These are phyloP conservation scores for Hypholoma sublateritium DNA, from an alignment of 768 basidiomycete species.

Conservation along the genomic window DNA sequence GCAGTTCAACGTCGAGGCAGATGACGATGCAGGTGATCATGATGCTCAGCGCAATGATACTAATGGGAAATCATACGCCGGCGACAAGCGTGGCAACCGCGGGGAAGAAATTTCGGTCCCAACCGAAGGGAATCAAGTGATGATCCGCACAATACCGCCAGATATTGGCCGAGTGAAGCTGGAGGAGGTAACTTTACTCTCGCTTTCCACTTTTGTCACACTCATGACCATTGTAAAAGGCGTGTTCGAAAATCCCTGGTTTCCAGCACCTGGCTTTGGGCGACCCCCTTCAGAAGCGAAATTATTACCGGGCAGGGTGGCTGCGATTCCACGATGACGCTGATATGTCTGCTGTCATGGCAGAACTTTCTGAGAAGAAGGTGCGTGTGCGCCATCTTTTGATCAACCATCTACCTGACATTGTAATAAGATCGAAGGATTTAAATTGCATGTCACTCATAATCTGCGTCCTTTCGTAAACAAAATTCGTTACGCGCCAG, in stretches of 20 bases:
- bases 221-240: slow-evolving; percentile 42
- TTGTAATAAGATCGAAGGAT: slow-evolving; percentile 77
- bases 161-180: slow-evolving; percentile 88
- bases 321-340: slow-evolving; percentile 82
- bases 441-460: slow-evolving; percentile 89
- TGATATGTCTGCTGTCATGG: slow-evolving; percentile 74
- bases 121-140: slow-evolving; percentile 86
- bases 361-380: slow-evolving; percentile 82
- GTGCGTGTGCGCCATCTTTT: slow-evolving; percentile 36
- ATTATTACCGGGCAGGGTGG: slow-evolving; percentile 95
- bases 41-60: slow-evolving; percentile 52
- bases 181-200: slow-evolving; percentile 65
- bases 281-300: slow-evolving; percentile 90
- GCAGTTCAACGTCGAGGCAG: slow-evolving; percentile 69
- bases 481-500: slow-evolving; percentile 77
- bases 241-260: slow-evolving; percentile 73
- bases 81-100: slow-evolving; percentile 51
- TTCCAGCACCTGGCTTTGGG: slow-evolving; percentile 89
- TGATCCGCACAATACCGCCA: slow-evolving; percentile 94
- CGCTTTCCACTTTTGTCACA: not conserved
- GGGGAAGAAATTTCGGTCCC: slow-evolving; percentile 72
- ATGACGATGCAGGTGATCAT: slow-evolving; percentile 68
- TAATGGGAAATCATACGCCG: slow-evolving; percentile 53
- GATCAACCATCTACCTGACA: slow-evolving; percentile 1
- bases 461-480: slow-evolving; percentile 77